Evolutionary conservation across 176 grass and related monocot genomes (phyloP).

Genomic region (Eragrostis nindensis): DNA sequence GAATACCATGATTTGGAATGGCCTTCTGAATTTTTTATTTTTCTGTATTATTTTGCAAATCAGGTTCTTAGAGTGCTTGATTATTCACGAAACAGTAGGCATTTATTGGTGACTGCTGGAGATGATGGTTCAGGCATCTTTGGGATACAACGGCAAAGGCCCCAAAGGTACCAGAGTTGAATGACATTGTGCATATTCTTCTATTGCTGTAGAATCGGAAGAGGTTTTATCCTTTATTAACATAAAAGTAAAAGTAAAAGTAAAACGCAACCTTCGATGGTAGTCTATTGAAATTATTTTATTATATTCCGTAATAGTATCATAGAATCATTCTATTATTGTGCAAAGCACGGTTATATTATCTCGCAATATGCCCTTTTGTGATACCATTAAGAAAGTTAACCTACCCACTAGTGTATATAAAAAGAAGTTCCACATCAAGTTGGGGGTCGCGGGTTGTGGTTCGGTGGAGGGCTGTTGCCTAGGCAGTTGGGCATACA

Average conservation of each 20-base stretch:
- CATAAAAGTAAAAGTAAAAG: no score
- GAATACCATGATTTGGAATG: constrained; percentile 30
- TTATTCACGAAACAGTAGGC: constrained; percentile 89
- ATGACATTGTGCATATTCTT: constrained; percentile 29
- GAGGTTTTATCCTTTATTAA: no score
- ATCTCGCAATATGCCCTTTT: background rate
- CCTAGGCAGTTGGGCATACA: background rate
- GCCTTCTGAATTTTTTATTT: constrained; percentile 15
- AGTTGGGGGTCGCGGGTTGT: no score
- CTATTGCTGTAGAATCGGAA: background rate
- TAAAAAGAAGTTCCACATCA: background rate
- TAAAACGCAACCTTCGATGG: constrained; percentile 13
- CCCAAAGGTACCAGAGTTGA: constrained; percentile 74
- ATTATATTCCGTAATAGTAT: background rate
- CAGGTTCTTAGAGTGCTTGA: constrained; percentile 96
- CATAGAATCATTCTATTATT: background rate
- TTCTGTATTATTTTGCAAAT: constrained; percentile 47
- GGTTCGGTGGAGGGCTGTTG: background rate
- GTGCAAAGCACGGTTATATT: constrained; percentile 13
- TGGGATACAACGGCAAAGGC: constrained; percentile 93
- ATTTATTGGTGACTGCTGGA: constrained; percentile 87
- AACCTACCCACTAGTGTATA: background rate
- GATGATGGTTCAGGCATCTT: constrained; percentile 97
- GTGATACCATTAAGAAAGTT: constrained; percentile 26
- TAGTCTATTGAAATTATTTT: constrained; percentile 24